Base-by-base conservation (phyloP, 179 eudicot species). In the Beta corolliflora region DNA sequence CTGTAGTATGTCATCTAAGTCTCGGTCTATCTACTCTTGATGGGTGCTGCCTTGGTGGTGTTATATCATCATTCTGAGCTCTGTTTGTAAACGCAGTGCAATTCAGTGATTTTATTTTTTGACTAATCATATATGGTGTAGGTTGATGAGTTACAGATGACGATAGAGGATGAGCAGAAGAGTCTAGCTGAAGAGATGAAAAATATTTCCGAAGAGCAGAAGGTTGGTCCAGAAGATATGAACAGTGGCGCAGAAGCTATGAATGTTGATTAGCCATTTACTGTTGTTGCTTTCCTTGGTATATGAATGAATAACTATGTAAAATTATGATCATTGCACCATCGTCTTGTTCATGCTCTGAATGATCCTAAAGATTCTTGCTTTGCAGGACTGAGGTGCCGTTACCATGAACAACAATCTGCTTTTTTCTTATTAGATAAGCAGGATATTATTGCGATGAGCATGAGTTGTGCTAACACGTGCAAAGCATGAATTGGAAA, bases 61-160 rank as follows among this genome's bases (percentile, higher is more conserved):
- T 12, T 9, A 44, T 50, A 45, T 48, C 53, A 48, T 70, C 48
- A 19, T 46, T 13, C 9, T 9, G 56, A 71, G 58, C 21, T 9
- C 53, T 48, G 53, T 48, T 9, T 48, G 53, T 7, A 48, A 48
- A 4, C 9, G 53, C 10, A 48, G 4, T 11, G 52, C 29, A 36
- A 18, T 55, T 54, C 13, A 31, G 15, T 16, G 65, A 29, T 29
- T 29, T 29, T 29, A 29, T 53, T 44, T 21, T 56, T 59, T 78
- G 36, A 82, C 59, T 56, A 56, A 9, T 56, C 44, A 63, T 83
- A 15, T 44, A 31, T 69, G 67, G 56, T 71, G 13, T 61, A 95
- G 98, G 98, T 95, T 84, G 98, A 95, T 86, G 98, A 95, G 88
- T 84, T 95, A 87, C 98, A 95, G 83, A 92, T 87, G 71, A 91